phyloP scores from a whole-genome alignment of 2,329 filamentous ascomycete genomes.

The Aspergillus pseudoglaucus region DNA sequence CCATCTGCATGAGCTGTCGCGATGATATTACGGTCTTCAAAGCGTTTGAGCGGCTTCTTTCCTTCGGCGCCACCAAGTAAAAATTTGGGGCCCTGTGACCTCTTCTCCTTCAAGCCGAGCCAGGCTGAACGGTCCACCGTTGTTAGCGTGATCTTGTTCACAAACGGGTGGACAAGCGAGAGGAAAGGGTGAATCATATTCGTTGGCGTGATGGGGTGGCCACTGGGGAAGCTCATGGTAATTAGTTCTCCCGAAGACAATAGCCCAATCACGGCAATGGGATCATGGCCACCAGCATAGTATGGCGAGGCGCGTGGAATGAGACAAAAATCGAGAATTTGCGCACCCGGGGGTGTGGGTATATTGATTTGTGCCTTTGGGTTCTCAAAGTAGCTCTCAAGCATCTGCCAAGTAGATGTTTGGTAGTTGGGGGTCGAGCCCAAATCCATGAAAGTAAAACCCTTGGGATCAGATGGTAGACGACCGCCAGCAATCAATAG shows the following conservation, averaged over 20 bases:
- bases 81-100: conserved; percentile 70
- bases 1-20: conserved; percentile 86
- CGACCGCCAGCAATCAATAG: conserved; percentile 80
- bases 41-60: conserved; percentile 63
- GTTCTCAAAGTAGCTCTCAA: conserved; percentile 72
- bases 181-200: conserved; percentile 87
- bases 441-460: conserved; percentile 82
- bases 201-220: conserved; percentile 82
- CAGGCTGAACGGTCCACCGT: conserved; percentile 72
- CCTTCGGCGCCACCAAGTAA: conserved; percentile 73
- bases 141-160: conserved; percentile 65
- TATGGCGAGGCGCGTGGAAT: conserved; percentile 78
- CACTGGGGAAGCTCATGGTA: conserved; percentile 86
- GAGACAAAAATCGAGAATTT: conserved; percentile 72
- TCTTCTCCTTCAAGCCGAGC: conserved; percentile 83
- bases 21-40: conserved; percentile 76
- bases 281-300: conserved; percentile 82
- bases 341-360: conserved; percentile 67
- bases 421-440: conserved; percentile 84
- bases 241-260: conserved; percentile 82
- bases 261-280: conserved; percentile 73
- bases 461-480: conserved; percentile 61
- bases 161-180: conserved; percentile 84
- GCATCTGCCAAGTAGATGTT: conserved; percentile 80
- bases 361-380: conserved; percentile 65